Base-by-base conservation (phyloP, 1,284 basidiomycete genomes). In the Austropuccinia psidii region DNA sequence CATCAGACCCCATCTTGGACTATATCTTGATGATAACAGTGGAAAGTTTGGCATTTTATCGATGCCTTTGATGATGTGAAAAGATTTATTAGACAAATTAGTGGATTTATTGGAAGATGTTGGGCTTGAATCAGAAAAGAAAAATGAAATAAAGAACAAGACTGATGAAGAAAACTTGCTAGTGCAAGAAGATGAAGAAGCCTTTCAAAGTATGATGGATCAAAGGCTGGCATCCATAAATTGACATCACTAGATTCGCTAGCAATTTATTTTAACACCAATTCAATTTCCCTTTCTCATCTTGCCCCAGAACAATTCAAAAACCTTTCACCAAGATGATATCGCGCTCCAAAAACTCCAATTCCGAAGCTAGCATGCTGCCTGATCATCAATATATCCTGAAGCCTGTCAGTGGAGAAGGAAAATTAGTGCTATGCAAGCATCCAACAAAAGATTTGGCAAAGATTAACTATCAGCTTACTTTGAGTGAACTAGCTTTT, bases 201-300 rank as follows among this genome's bases (percentile, higher is more conserved):
- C 47, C 27, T 60, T 60, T 60, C 33, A 60, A 60, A n/a, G 41
- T 37, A 41, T 37, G 31, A n/a, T n/a, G 93, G 92, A 80, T 90
- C 88, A 11, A 85, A 88, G 4, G 88, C 90, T 41, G 89, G 90
- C 39, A 90, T 98, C 55, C 93, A 97, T 82, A 99, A 99, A 90
- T 85, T 99, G 33, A 90, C 91, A 8, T 90, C 89, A 73, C 83
- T 99, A 49, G 86, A 90, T 79, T 96, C 91, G 2, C 84, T 99
- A 62, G 90, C 94, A 0, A 82, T 94, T 3, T 99, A 99, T 81
- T 98, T 98, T 80, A 92, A 99, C 82, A 98, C 97, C 0, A 94
- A 98, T 80, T 86, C 90, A 9, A 82, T 84, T 27, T 92, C 89
- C 76, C 86, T 98, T 81, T 87, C 89, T 29, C 91, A 90, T 5